phyloP scores from a whole-genome alignment of 257 asterid species.

The Solanum virginianum region DNA sequence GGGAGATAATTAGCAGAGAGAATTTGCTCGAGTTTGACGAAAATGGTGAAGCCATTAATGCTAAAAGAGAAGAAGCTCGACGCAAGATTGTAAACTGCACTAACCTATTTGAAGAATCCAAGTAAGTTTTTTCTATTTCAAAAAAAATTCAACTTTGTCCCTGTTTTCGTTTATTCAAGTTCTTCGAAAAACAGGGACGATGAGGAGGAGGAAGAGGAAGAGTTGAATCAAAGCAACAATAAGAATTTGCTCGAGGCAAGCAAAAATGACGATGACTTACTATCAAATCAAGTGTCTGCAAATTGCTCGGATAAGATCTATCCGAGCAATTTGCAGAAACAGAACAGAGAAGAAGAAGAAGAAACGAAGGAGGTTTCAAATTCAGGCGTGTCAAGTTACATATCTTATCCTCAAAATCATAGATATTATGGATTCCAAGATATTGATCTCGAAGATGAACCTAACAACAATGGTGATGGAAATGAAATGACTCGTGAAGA shows the following conservation, averaged over 20 bases:
- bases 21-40: neutral
- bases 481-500: constrained; percentile 3
- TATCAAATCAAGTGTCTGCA: neutral
- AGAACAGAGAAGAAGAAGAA: neutral
- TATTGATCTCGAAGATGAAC: neutral
- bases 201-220: neutral
- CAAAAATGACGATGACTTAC: neutral
- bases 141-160: neutral
- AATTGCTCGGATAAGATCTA: neutral
- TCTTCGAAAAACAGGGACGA: neutral
- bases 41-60: neutral
- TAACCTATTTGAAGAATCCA: constrained; percentile 5
- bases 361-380: neutral
- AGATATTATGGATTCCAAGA: neutral
- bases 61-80: constrained; percentile 1
- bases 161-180: neutral
- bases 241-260: constrained; percentile 3
- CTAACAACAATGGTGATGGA: neutral
- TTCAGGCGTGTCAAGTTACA: neutral
- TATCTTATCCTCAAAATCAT: neutral
- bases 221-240: neutral
- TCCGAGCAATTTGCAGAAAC: neutral
- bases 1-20: no score
- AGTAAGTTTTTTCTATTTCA: constrained; percentile 8
- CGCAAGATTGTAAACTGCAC: neutral